phyloP scores from a whole-genome alignment of 108 stramenopile species.

The Discostella pseudostelligera region DNA sequence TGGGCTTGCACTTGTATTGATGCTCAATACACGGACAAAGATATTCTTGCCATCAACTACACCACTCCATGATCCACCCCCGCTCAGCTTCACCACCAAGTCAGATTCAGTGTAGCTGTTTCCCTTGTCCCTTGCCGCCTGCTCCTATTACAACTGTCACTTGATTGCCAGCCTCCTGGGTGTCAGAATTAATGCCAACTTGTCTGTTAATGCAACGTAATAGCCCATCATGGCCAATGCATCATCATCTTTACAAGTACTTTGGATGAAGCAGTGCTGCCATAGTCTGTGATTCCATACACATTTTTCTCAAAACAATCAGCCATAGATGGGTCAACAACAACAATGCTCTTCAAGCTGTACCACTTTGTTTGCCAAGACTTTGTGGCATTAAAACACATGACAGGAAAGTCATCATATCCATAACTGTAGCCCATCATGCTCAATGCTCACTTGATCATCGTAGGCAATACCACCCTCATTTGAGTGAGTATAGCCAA shows the following conservation, averaged over 20 bases:
- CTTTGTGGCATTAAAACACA: conserved; percentile 63
- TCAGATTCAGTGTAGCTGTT: conserved; percentile 38
- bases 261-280: conserved; percentile 11
- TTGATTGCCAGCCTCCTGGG: conserved; percentile 43
- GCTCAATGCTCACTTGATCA: conserved; percentile 22
- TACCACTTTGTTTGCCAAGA: conserved; percentile 58
- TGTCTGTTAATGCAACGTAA: conserved; percentile 48
- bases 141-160: conserved; percentile 27
- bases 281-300: conserved; percentile 17
- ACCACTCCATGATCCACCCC: conserved; percentile 18
- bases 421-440: conserved; percentile 43
- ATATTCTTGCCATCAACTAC: neutral
- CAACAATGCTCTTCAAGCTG: conserved; percentile 1
- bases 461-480: conserved; percentile 34
- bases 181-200: conserved; percentile 48
- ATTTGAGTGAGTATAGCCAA: conserved; percentile 48
- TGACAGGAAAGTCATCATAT: conserved; percentile 26
- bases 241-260: conserved; percentile 11
- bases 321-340: conserved; percentile 8
- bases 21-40: neutral
- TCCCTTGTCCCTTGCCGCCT: conserved; percentile 28
- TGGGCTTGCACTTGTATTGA: neutral
- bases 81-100: conserved; percentile 33
- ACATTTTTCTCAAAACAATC: conserved; percentile 23
- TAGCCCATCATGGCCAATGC: conserved; percentile 7